A percentile compares a stretch with the other conserved stretches of the same genome.
These are phyloP conservation scores for Diaporthe longicolla DNA, from an alignment of 2,329 filamentous ascomycete species.

Conservation along the genomic window DNA sequence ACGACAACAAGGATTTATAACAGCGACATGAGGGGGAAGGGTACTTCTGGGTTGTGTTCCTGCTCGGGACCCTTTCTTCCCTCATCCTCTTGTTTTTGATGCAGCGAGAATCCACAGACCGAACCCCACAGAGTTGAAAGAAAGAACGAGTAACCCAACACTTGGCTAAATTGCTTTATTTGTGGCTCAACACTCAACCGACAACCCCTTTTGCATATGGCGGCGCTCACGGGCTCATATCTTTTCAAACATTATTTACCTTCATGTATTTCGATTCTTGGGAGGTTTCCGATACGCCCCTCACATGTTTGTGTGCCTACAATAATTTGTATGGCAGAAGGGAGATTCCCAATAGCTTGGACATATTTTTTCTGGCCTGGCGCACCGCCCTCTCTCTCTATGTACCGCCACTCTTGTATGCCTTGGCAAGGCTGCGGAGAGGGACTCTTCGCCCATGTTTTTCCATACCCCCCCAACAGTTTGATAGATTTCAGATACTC, in stretches of 20 bases:
- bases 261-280: slow-evolving; percentile 29
- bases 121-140: slow-evolving; percentile 18
- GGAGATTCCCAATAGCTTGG: neutral
- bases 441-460: slow-evolving; percentile 21
- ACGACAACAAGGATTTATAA: neutral
- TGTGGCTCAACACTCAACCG: neutral
- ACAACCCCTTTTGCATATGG: slow-evolving; percentile 26
- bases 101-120: slow-evolving; percentile 6
- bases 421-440: slow-evolving; percentile 16
- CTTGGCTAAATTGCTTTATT: slow-evolving; percentile 24
- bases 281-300: neutral
- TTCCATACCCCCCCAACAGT: slow-evolving; percentile 35
- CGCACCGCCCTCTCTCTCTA: neutral
- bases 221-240: slow-evolving; percentile 25
- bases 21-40: slow-evolving; percentile 35
- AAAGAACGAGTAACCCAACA: neutral
- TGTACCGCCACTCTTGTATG: slow-evolving; percentile 1
- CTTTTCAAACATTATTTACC: neutral
- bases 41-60: slow-evolving; percentile 22
- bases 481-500: slow-evolving; percentile 36
- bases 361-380: slow-evolving; percentile 10
- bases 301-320: slow-evolving; percentile 13
- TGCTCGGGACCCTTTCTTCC: slow-evolving; percentile 36
- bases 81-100: slow-evolving; percentile 32
- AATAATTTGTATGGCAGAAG: slow-evolving; percentile 35